phyloP scores from a whole-genome alignment of 2,329 filamentous ascomycete genomes.

The Hymenoscyphus fraxineus region DNA sequence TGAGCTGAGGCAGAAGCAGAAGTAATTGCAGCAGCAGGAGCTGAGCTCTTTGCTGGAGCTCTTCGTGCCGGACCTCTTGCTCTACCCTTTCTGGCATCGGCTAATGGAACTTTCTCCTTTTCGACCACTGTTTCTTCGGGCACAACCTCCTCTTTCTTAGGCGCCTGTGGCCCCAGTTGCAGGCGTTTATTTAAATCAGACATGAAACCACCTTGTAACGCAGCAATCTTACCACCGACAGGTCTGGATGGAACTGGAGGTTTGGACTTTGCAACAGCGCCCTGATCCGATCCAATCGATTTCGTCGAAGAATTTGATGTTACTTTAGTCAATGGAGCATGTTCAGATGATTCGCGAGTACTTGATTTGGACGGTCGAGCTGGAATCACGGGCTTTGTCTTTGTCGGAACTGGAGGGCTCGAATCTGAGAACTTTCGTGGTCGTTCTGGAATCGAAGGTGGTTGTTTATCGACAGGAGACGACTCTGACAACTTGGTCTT shows the following conservation, averaged over 20 bases:
- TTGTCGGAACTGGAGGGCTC: slow-evolving; percentile 42
- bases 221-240: slow-evolving; percentile 80
- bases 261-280: slow-evolving; percentile 63
- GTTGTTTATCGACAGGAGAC: slow-evolving; percentile 26
- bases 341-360: slow-evolving; percentile 39
- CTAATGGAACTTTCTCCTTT: slow-evolving; percentile 72
- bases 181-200: slow-evolving; percentile 88
- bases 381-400: slow-evolving; percentile 60
- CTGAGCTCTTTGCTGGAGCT: slow-evolving; percentile 50
- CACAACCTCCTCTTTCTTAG: slow-evolving; percentile 67
- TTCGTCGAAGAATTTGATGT: slow-evolving; percentile 31
- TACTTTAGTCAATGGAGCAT: slow-evolving; percentile 27
- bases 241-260: slow-evolving; percentile 78
- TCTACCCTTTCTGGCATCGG: slow-evolving; percentile 84
- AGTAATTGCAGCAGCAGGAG: slow-evolving; percentile 19
- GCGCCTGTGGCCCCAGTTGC: slow-evolving; percentile 75
- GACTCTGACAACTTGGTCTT: slow-evolving; percentile 32
- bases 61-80: slow-evolving; percentile 83
- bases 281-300: slow-evolving; percentile 38
- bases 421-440: slow-evolving; percentile 24
- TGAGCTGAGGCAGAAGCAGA: slow-evolving; percentile 3
- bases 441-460: slow-evolving; percentile 31
- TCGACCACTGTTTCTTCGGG: slow-evolving; percentile 54
- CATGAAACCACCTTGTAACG: slow-evolving; percentile 87
- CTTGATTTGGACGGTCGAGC: slow-evolving; percentile 56